phyloP scores from a whole-genome alignment of 495 filamentous ascomycete species.

The Penicillium psychrofluorescens region DNA sequence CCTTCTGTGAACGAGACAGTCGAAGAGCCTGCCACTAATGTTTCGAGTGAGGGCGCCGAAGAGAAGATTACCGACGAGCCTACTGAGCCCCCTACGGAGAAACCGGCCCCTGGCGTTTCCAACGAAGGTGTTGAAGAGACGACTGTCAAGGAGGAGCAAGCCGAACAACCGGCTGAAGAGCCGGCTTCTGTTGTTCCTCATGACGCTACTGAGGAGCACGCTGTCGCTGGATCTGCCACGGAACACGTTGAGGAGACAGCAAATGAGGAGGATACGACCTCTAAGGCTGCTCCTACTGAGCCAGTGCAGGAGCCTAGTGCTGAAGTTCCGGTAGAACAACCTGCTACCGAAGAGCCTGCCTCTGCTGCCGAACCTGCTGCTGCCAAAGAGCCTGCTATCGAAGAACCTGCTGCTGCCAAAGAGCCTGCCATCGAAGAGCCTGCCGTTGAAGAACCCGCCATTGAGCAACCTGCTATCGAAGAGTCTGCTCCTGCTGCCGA shows the following conservation, averaged over 20 bases:
- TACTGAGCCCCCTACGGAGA: background rate
- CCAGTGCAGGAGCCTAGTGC: too few species aligned
- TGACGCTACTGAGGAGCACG: too few species aligned
- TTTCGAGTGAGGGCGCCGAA: background rate
- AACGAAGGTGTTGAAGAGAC: too few species aligned
- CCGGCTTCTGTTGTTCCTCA: too few species aligned
- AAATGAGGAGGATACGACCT: too few species aligned
- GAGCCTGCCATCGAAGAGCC: background rate
- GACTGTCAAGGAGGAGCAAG: too few species aligned
- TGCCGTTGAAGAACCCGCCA: background rate
- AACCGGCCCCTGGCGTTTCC: background rate
- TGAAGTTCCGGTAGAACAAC: too few species aligned
- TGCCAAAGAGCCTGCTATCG: constrained; percentile 1
- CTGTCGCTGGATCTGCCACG: too few species aligned
- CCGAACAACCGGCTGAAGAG: too few species aligned
- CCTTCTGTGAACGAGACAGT: background rate
- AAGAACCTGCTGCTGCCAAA: constrained; percentile 1
- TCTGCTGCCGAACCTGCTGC: background rate
- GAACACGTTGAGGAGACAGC: too few species aligned
- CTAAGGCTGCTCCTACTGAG: too few species aligned
- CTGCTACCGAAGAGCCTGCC: background rate
- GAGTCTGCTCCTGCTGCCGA: too few species aligned
- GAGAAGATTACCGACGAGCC: background rate
- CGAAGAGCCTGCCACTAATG: background rate
- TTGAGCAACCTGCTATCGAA: background rate